These are phyloP conservation scores for Aquilaria yunnanensis DNA, from an alignment of 345 rosid genomes.

Conservation along the genomic window DNA sequence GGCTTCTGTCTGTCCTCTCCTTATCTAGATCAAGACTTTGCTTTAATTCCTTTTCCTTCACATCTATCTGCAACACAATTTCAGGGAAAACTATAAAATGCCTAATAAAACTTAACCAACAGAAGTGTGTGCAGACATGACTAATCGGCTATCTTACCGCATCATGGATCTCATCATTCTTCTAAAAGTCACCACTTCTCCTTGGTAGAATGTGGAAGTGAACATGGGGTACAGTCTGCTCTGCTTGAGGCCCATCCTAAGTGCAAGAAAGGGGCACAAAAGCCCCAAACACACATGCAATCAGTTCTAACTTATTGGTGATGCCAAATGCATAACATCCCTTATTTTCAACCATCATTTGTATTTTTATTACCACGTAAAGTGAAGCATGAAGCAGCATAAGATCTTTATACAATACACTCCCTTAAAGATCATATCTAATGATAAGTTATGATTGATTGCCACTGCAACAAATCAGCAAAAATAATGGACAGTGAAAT, in stretches of 20 bases:
- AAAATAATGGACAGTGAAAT: too few relatives aligned
- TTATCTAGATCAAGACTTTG: slow-evolving; percentile 71
- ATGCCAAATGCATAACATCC: background rate
- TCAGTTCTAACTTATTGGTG: too few relatives aligned
- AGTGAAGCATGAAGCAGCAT: too few relatives aligned
- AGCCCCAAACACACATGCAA: too few relatives aligned
- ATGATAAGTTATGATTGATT: too few relatives aligned
- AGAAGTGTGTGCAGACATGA: background rate
- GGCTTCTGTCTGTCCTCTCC: slow-evolving; percentile 67
- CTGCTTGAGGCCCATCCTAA: slow-evolving; percentile 92
- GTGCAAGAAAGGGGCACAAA: background rate
- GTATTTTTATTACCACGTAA: background rate
- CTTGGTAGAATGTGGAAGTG: slow-evolving; percentile 88
- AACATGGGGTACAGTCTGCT: slow-evolving; percentile 91
- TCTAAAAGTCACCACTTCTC: slow-evolving; percentile 79
- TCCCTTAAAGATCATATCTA: too few relatives aligned
- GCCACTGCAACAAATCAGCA: too few relatives aligned
- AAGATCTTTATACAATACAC: too few relatives aligned
- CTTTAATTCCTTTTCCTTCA: slow-evolving; percentile 63
- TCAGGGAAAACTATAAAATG: too few relatives aligned
- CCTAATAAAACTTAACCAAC: background rate
- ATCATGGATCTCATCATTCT: slow-evolving; percentile 83
- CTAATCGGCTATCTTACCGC: slow-evolving; percentile 41
- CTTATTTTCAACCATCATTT: background rate
- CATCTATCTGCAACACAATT: slow-evolving; percentile 42